Base-by-base conservation (phyloP, 495 filamentous ascomycete genomes). In the Aspergillus cavernicola region DNA sequence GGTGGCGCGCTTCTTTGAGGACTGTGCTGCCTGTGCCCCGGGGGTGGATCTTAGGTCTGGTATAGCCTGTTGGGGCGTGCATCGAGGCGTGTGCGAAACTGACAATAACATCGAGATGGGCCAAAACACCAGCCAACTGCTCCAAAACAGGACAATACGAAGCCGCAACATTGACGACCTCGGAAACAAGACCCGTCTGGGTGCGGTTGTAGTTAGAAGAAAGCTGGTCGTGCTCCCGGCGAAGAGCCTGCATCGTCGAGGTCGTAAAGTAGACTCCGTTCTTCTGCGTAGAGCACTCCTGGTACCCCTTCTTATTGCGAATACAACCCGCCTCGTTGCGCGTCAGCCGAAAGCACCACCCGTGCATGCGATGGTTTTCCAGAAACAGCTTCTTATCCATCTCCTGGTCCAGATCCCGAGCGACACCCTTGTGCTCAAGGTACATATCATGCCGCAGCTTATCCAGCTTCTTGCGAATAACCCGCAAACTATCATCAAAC, bases 191-290 rank as follows among this genome's bases (percentile, higher is more conserved):
- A 31, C 91, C 89, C 45, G 82, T 86, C 71, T 99, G 95, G 1
- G 92, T 99, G 36, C 90, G 84, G 68, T 96, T 95, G 75, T 99
- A 99, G 66, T 88, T 96, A 55, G 90, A 87, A 5, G 91, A 95
- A 0, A 96, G 78, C 70, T 97, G 91, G 63, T 97, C 93, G 61
- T 92, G 90, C 61, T 97, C 92, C 36, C 93, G 83, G 37, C 93
- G 87, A 50, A 93, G 74, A 26, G 82, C 74, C 61, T 92, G 89
- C 61, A 99, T 80, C n/a, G 71, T 80, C 42, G 82, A 83, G 6
- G 92, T 99, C 3, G 93, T 97, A 74, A 99, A 99, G 73, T 92
- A 97, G 42, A 97, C 95, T 31, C 93, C 93, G 67, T 96, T 97
- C 77, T 97, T 99, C 76, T 97, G 95, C 6, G 93, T 99, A 13